Conservation (phyloP, 371 early-diverging fungal genomes). For the Cladochytrium tenue region DNA sequence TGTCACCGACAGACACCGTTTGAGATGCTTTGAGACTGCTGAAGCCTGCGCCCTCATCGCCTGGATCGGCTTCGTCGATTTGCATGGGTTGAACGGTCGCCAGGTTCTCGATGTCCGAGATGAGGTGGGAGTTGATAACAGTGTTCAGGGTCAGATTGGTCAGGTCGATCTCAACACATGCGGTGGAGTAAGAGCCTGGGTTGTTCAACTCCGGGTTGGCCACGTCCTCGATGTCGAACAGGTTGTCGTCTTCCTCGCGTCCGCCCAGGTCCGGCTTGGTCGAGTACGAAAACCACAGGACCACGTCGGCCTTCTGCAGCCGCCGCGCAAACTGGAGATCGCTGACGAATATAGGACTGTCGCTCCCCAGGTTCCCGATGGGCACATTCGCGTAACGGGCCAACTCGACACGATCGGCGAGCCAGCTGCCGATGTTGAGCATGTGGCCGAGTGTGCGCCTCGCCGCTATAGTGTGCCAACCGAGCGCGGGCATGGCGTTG, state of each 20-base stretch:
- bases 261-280: conserved; percentile 88
- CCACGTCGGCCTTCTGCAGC: conserved; percentile 69
- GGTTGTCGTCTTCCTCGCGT: conserved; percentile 77
- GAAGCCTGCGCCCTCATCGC: conserved; percentile 6
- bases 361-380: conserved; percentile 82
- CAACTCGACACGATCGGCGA: conserved; percentile 73
- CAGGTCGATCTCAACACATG: conserved; percentile 86
- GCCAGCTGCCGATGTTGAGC: conserved; percentile 68
- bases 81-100: not conserved
- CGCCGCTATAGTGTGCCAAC: conserved; percentile 78
- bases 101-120: conserved; percentile 60
- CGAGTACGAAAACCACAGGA: conserved; percentile 89
- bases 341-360: conserved; percentile 74
- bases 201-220: conserved; percentile 70
- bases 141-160: conserved; percentile 80
- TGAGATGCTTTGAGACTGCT: conserved; percentile 6
- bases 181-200: conserved; percentile 73
- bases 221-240: conserved; percentile 55
- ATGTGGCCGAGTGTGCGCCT: conserved; percentile 73
- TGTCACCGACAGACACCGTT: conserved; percentile 15
- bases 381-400: conserved; percentile 87
- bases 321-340: conserved; percentile 84
- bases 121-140: conserved; percentile 68
- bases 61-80: conserved; percentile 7
- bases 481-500: conserved; percentile 71